phyloP scores from a whole-genome alignment of 1,284 basidiomycete species.

The Paramarasmius palmivorus region DNA sequence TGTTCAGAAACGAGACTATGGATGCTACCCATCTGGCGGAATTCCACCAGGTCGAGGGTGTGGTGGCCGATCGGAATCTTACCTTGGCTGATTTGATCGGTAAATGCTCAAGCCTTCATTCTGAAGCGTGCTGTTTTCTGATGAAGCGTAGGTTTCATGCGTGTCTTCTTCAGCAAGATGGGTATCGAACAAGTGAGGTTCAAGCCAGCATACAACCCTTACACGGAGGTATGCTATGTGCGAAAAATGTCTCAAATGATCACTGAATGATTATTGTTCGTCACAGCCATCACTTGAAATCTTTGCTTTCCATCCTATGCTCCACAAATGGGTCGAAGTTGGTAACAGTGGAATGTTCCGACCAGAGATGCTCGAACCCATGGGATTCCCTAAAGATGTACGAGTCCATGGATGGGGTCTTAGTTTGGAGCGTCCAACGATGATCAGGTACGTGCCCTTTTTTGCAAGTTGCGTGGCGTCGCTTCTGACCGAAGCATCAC shows the following conservation, averaged over 20 bases:
- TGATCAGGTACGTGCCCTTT: slow-evolving; percentile 84
- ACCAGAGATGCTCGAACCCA: slow-evolving; percentile 98
- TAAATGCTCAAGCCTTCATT: slow-evolving; percentile 29
- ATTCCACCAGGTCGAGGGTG: slow-evolving; percentile 99
- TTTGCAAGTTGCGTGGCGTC: background rate
- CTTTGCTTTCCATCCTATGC: slow-evolving; percentile 95
- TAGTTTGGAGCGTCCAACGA: slow-evolving; percentile 95
- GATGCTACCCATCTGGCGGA: slow-evolving; percentile 99
- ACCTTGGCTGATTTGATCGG: slow-evolving; percentile 98
- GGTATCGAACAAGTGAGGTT: slow-evolving; percentile 92
- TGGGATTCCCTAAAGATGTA: slow-evolving; percentile 98
- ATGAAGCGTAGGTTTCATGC: slow-evolving; percentile 82
- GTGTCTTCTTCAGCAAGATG: slow-evolving; percentile 98
- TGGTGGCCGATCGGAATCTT: slow-evolving; percentile 92
- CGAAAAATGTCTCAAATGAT: background rate
- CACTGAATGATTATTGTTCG: background rate
- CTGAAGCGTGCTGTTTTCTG: background rate
- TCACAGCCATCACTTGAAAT: slow-evolving; percentile 95
- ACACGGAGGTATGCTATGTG: slow-evolving; percentile 74
- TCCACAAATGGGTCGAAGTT: slow-evolving; percentile 96
- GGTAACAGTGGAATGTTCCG: slow-evolving; percentile 99
- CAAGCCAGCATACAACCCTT: slow-evolving; percentile 98
- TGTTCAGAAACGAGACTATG: slow-evolving; percentile 98
- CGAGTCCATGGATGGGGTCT: slow-evolving; percentile 98
- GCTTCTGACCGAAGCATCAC: slow-evolving; percentile 7